phyloP scores from a whole-genome alignment of 2,329 filamentous ascomycete species.

The Mariannaea sp. region DNA sequence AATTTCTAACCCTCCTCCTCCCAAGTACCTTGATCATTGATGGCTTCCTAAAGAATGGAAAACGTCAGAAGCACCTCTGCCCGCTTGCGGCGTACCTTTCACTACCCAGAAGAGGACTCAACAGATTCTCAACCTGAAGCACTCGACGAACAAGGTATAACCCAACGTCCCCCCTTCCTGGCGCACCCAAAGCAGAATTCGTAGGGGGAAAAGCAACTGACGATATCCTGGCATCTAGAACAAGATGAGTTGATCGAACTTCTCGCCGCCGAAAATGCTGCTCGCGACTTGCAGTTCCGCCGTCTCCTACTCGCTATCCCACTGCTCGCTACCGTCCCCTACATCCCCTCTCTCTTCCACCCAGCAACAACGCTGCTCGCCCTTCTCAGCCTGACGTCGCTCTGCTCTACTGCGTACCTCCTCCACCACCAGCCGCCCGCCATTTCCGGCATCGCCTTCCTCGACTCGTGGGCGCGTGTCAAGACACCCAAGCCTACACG shows the following conservation, averaged over 20 bases:
- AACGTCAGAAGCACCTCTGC: conserved; percentile 46
- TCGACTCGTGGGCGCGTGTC: conserved; percentile 53
- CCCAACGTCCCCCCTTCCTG: conserved; percentile 1
- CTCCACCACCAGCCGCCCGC: conserved; percentile 61
- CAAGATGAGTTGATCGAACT: conserved; percentile 66
- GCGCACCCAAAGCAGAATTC: background rate
- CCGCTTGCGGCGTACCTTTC: conserved; percentile 76
- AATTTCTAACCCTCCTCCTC: conserved; percentile 9
- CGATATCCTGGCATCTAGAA: conserved; percentile 45
- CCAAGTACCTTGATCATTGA: background rate
- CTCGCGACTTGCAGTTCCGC: conserved; percentile 62
- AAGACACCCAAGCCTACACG: conserved; percentile 35
- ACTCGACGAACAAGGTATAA: conserved; percentile 78
- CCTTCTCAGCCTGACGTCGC: conserved; percentile 65
- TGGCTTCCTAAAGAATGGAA: conserved; percentile 29
- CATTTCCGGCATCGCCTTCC: conserved; percentile 54
- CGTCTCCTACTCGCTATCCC: conserved; percentile 65
- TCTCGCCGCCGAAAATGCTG: conserved; percentile 60
- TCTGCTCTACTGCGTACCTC: conserved; percentile 66
- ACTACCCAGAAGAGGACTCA: conserved; percentile 68
- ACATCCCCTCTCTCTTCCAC: conserved; percentile 48
- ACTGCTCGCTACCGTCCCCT: conserved; percentile 58
- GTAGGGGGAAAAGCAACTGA: no score
- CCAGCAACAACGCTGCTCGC: conserved; percentile 49
- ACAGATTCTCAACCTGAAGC: conserved; percentile 58